Percentiles rank a stretch among this genome's conserved stretches.
phyloP scores from a whole-genome alignment of 2,329 filamentous ascomycete genomes.

The Cyanodermella asteris region DNA sequence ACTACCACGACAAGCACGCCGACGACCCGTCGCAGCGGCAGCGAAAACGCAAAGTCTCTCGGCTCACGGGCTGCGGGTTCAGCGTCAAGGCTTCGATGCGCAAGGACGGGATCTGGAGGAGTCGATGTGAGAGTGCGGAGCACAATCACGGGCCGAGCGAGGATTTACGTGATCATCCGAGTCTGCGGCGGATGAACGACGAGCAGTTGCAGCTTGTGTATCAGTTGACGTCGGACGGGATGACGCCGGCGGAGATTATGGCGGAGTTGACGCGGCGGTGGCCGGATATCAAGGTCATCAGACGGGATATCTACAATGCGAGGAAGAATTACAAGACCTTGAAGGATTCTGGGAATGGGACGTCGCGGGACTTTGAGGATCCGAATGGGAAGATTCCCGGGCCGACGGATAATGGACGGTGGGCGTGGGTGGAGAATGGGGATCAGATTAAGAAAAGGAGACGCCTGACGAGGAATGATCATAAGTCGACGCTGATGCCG shows the following conservation, averaged over 20 bases:
- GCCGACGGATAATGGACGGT: constrained; percentile 5
- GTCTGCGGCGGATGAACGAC: constrained; percentile 7
- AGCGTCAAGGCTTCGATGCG: constrained; percentile 6
- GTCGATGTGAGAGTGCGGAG: constrained; percentile 5
- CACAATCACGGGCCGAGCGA: constrained; percentile 8
- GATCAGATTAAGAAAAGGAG: constrained; percentile 6
- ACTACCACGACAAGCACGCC: constrained; percentile 7
- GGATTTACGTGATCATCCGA: constrained; percentile 7
- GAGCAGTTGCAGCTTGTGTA: constrained; percentile 6
- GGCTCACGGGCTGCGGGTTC: constrained; percentile 7
- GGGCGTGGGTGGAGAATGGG: constrained; percentile 8
- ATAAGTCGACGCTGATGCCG: neutral
- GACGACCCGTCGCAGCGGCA: constrained; percentile 7
- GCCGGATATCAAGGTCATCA: constrained; percentile 8
- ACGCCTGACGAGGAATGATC: constrained; percentile 1
- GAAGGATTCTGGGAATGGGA: constrained; percentile 4
- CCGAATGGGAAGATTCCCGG: constrained; percentile 8
- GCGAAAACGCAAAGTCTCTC: constrained; percentile 8
- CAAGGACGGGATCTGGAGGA: constrained; percentile 6
- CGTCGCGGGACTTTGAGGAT: constrained; percentile 5
- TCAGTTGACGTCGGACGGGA: constrained; percentile 8
- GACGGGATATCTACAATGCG: constrained; percentile 8
- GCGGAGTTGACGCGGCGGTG: constrained; percentile 6
- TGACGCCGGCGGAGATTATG: constrained; percentile 7
- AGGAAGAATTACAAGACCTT: constrained; percentile 8